A percentile compares a stretch with the other conserved stretches of the same genome.
phyloP scores from a whole-genome alignment of 805 yeast genomes.

The Candida berthetii region DNA sequence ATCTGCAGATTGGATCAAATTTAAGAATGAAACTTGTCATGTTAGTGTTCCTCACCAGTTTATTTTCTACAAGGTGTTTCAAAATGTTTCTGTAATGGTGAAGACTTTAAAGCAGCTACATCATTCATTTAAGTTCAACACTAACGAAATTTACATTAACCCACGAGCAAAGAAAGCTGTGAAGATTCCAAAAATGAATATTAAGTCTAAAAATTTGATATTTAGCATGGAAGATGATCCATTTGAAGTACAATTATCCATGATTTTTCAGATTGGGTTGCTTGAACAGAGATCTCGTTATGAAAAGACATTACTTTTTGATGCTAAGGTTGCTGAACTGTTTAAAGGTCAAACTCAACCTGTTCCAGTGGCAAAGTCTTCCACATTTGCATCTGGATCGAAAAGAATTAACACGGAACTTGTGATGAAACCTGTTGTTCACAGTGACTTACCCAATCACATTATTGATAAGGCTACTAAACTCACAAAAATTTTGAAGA shows the following conservation, averaged over 20 bases:
- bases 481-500: neutral
- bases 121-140: constrained; percentile 39
- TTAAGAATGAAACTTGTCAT: constrained; percentile 36
- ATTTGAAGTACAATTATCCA: constrained; percentile 68
- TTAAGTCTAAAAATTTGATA: constrained; percentile 50
- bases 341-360: constrained; percentile 2
- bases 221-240: constrained; percentile 83
- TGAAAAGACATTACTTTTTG: constrained; percentile 40
- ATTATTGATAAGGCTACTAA: neutral
- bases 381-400: neutral
- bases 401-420: neutral
- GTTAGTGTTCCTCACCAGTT: constrained; percentile 67
- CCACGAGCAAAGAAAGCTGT: constrained; percentile 33
- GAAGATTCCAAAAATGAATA: constrained; percentile 48
- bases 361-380: constrained; percentile 1
- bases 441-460: neutral
- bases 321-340: constrained; percentile 20
- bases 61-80: constrained; percentile 73
- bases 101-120: constrained; percentile 62
- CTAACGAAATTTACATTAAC: constrained; percentile 27
- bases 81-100: constrained; percentile 59
- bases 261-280: constrained; percentile 59
- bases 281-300: constrained; percentile 59
- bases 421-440: neutral
- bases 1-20: constrained; percentile 29